These are phyloP conservation scores for Dioscorea zingiberensis DNA, from an alignment of 106 monocot genomes.

Conservation along the genomic window DNA sequence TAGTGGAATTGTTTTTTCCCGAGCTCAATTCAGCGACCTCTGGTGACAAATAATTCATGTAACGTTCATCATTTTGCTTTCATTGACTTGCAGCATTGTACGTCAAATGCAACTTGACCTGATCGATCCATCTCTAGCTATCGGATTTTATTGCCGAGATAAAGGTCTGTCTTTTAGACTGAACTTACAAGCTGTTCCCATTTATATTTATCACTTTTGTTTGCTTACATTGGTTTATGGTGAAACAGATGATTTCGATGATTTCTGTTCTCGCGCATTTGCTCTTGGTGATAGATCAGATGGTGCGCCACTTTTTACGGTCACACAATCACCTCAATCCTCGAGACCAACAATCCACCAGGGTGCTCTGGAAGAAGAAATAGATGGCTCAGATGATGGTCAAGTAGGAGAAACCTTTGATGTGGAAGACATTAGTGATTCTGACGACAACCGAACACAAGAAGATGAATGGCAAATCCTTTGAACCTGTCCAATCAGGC, in stretches of 20 bases:
- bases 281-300: slow-evolving; percentile 65
- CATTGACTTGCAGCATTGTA: slow-evolving; percentile 38
- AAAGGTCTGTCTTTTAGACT: slow-evolving; percentile 45
- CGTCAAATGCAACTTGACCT: slow-evolving; percentile 63
- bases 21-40: too few species aligned
- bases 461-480: slow-evolving; percentile 95
- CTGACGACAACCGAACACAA: slow-evolving; percentile 8
- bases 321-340: slow-evolving; percentile 35
- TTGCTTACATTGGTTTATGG: not conserved
- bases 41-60: not conserved
- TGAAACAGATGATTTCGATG: slow-evolving; percentile 73
- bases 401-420: slow-evolving; percentile 12
- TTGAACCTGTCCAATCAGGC: slow-evolving; percentile 1
- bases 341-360: slow-evolving; percentile 9
- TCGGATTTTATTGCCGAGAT: slow-evolving; percentile 92
- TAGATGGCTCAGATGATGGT: slow-evolving; percentile 4
- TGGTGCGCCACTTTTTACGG: slow-evolving; percentile 88
- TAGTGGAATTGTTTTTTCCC: not conserved
- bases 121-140: slow-evolving; percentile 88
- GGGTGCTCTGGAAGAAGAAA: slow-evolving; percentile 1
- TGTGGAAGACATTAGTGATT: slow-evolving; percentile 13
- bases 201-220: not conserved
- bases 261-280: slow-evolving; percentile 69
- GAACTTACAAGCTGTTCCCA: not conserved
- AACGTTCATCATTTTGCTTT: not conserved